Percentiles rank a stretch among this genome's conserved stretches.
phyloP scores from a whole-genome alignment of 2,329 filamentous ascomycete species.

The Aspergillus ustus region DNA sequence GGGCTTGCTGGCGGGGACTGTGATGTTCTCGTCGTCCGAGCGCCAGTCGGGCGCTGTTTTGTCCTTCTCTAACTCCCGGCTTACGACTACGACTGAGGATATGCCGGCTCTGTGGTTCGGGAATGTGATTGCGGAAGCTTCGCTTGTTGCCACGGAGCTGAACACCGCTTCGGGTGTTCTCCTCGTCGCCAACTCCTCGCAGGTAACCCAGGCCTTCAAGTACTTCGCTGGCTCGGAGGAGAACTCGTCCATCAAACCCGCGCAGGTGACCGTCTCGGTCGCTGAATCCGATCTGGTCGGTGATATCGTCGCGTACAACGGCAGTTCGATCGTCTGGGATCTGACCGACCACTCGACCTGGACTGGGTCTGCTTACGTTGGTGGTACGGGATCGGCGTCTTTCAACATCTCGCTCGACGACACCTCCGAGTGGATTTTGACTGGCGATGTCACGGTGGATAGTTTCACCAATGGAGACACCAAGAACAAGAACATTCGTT shows the following conservation, averaged over 20 bases:
- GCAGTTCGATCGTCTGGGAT: slow-evolving; percentile 24
- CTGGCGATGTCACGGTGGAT: not conserved
- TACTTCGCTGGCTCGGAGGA: not conserved
- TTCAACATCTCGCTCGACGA: not conserved
- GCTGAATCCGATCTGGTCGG: slow-evolving; percentile 32
- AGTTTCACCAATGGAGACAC: not conserved
- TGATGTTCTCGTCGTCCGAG: slow-evolving; percentile 25
- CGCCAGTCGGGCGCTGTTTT: slow-evolving; percentile 23
- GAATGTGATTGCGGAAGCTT: not conserved
- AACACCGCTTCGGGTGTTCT: not conserved
- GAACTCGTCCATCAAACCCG: not conserved
- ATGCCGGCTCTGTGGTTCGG: not conserved
- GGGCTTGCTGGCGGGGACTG: slow-evolving; percentile 35
- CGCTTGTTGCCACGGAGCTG: not conserved
- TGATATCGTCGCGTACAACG: slow-evolving; percentile 41
- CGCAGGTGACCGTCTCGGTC: slow-evolving; percentile 15
- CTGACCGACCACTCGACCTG: slow-evolving; percentile 20
- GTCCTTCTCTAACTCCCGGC: not conserved
- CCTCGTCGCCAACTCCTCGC: not conserved
- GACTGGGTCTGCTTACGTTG: slow-evolving; percentile 19
- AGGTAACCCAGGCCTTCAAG: not conserved
- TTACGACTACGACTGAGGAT: not conserved
- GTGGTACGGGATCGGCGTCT: not conserved
- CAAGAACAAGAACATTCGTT: not conserved
- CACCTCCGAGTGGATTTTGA: not conserved